phyloP scores from a whole-genome alignment of 306 rosid genomes.

The Rosa lucieae region DNA sequence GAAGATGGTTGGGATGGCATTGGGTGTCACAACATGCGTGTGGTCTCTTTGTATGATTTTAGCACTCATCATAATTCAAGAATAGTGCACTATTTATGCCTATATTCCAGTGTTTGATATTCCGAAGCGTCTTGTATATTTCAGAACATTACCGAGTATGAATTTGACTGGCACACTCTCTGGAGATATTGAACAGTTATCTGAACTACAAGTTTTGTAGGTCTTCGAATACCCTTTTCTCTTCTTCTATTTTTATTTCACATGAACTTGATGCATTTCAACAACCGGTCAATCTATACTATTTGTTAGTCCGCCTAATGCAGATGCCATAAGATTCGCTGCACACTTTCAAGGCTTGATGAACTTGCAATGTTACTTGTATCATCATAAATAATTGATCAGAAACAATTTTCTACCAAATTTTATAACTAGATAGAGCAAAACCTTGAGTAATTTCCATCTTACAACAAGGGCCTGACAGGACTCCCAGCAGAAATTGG shows the following conservation, averaged over 20 bases:
- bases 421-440: neutral
- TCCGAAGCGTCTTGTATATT: constrained; percentile 9
- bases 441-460: neutral
- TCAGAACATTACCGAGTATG: constrained; percentile 50
- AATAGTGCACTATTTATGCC: neutral
- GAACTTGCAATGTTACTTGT: neutral
- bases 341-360: neutral
- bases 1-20: constrained; percentile 45
- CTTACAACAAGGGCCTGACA: constrained; percentile 46
- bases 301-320: neutral
- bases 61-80: neutral
- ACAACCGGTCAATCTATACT: neutral
- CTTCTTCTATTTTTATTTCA: neutral
- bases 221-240: constrained; percentile 23
- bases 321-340: neutral
- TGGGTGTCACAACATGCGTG: constrained; percentile 35
- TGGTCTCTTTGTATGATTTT: constrained; percentile 46
- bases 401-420: neutral
- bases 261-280: neutral
- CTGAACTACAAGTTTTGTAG: constrained; percentile 50
- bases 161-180: constrained; percentile 50
- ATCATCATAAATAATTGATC: neutral
- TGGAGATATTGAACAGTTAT: constrained; percentile 36
- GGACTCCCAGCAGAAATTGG: constrained; percentile 58
- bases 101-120: neutral